Evolutionary conservation across 106 monocot species (phyloP).

Genomic region (Acorus calamus): DNA sequence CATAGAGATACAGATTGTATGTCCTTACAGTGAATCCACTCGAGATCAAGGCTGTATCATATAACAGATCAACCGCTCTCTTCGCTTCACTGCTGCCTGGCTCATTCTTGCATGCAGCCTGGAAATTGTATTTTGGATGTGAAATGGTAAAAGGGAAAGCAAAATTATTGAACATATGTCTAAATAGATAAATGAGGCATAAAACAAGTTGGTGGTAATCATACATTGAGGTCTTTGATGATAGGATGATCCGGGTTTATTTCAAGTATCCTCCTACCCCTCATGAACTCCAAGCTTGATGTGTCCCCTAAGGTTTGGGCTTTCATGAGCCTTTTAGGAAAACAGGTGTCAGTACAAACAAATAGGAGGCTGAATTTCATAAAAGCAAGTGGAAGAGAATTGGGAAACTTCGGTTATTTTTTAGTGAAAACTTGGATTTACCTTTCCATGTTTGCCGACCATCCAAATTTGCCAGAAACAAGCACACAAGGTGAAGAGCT

Average conservation of each 20-base stretch:
- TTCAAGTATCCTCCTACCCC: conserved; percentile 84
- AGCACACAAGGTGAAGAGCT: conserved; percentile 92
- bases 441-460: too few relatives aligned
- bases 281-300: conserved; percentile 93
- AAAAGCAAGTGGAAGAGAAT: not conserved
- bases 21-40: conserved; percentile 93
- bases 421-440: too few relatives aligned
- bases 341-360: not conserved
- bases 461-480: conserved; percentile 90
- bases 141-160: too few relatives aligned
- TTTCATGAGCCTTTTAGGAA: conserved; percentile 66
- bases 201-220: conserved; percentile 7
- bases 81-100: conserved; percentile 77
- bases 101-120: conserved; percentile 96
- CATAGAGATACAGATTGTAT: not conserved
- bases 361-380: not conserved
- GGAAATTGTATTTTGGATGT: too few relatives aligned
- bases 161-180: too few relatives aligned
- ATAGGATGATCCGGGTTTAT: conserved; percentile 92
- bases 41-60: conserved; percentile 91
- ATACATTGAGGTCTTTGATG: conserved; percentile 79
- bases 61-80: conserved; percentile 92
- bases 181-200: too few relatives aligned
- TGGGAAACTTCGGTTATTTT: not conserved
- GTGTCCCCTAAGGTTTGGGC: conserved; percentile 92